Conservation (phyloP, 768 basidiomycete genomes). For the Xanthoconium stramineum region DNA sequence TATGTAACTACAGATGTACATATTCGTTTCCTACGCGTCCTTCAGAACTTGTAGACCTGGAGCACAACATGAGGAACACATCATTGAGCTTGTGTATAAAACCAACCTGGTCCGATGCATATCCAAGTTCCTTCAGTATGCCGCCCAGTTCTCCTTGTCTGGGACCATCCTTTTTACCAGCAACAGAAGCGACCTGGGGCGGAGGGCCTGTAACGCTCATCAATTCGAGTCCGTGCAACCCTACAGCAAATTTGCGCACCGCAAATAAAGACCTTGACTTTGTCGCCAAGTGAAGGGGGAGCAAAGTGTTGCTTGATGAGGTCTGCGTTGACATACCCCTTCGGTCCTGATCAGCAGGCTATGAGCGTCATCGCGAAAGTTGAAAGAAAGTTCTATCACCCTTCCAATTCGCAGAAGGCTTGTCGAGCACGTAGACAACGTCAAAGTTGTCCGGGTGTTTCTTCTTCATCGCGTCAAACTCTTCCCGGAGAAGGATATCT, state of each 20-base stretch:
- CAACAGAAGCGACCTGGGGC: conserved; percentile 80
- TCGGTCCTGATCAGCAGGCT: conserved; percentile 42
- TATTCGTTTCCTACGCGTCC: not conserved
- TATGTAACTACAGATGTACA: conserved; percentile 26
- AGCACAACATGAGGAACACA: conserved; percentile 2
- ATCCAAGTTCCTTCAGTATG: conserved; percentile 83
- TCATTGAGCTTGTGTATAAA: not conserved
- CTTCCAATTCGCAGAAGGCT: conserved; percentile 54
- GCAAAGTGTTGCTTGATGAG: conserved; percentile 73
- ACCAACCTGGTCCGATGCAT: conserved; percentile 79
- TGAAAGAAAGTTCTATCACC: conserved; percentile 40
- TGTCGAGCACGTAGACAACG: conserved; percentile 85
- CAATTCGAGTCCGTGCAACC: not conserved
- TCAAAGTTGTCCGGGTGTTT: conserved; percentile 71
- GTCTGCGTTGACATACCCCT: conserved; percentile 72
- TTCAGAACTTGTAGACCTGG: conserved; percentile 43
- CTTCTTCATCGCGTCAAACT: conserved; percentile 67
- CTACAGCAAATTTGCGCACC: conserved; percentile 45
- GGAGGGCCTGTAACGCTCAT: conserved; percentile 56
- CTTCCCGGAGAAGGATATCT: conserved; percentile 85
- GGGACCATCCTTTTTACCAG: conserved; percentile 80
- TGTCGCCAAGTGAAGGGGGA: conserved; percentile 60
- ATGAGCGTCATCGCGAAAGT: conserved; percentile 4
- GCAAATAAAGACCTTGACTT: conserved; percentile 87
- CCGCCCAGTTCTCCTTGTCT: conserved; percentile 84